Base-by-base conservation (phyloP, 2,329 filamentous ascomycete species). In the Penicillium sp. region DNA sequence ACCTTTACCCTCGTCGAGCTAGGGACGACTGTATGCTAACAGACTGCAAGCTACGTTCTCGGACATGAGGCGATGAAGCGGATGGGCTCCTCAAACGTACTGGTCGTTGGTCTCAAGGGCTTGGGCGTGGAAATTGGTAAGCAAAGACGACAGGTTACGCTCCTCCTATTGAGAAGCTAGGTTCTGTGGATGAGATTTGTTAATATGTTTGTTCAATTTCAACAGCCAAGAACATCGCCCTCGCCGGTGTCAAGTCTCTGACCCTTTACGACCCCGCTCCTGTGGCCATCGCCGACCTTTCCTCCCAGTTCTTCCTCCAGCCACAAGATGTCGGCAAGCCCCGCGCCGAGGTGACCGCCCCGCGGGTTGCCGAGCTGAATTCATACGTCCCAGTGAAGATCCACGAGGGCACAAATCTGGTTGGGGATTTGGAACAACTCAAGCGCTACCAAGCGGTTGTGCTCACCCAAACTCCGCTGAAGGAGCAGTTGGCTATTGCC, bases 161-260 rank as follows among this genome's bases (percentile, higher is more conserved):
- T 27, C 26, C n/a, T 28, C 9, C 18, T 13, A 36, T 18, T 29
- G 18, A 25, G 27, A 25, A 24, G 29, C 11, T 12, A n/a, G 40
- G 33, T 33, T 40, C 38, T 47, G 24, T 37, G n/a, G 12, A 35
- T 43, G 34, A 28, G 27, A 32, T 26, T 9, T 29, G 26, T 18
- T 13, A 35, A 32, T 26, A 5, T 29, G 26, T 18, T 13, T 28
- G 32, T 32, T 36, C 18, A 37, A 34, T 12, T 18, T 25, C 5
- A 25, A 11, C n/a, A 76, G 91, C 93, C 65, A 98, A 98, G 80
- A 98, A 98, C 65, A 89, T 98, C 64, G 93, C 93, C 51, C 84
- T 98, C 60, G 93, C 93, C 61, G 93, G 93, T 68, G 93, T 98
- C 73, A 98, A 98, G 79, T 96, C 90, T 65, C 76, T 98, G 59